A percentile compares a stretch with the other conserved stretches of the same genome.
Evolutionary conservation across 2,329 filamentous ascomycete species (phyloP).

Genomic region (Talaromyces sp.): DNA sequence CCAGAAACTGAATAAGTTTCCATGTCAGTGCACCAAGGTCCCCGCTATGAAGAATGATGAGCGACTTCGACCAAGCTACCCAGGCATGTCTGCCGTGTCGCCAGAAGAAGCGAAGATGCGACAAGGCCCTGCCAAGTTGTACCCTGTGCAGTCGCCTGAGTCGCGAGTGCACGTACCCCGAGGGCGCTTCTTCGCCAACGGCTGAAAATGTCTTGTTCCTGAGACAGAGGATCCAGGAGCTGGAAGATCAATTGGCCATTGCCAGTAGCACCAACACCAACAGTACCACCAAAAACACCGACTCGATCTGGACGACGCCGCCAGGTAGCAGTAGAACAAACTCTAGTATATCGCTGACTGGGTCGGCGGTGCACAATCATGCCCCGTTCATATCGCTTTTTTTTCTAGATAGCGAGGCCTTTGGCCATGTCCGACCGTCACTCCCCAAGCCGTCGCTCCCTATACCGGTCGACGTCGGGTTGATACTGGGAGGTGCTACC

Average conservation of each 20-base stretch:
- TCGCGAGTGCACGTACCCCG: constrained; percentile 19
- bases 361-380: background rate
- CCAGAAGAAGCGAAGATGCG: constrained; percentile 51
- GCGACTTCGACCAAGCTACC: constrained; percentile 19
- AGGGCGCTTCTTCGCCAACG: background rate
- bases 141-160: constrained; percentile 39
- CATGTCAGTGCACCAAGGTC: background rate
- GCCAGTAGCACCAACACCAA: background rate
- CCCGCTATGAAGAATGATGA: background rate
- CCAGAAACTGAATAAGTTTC: no score
- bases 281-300: background rate
- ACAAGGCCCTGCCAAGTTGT: constrained; percentile 48
- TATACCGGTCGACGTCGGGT: background rate
- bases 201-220: background rate
- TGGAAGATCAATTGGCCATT: background rate
- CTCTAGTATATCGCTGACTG: background rate
- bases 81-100: constrained; percentile 44
- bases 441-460: background rate
- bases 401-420: background rate
- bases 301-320: background rate
- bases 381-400: background rate
- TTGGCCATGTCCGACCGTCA: background rate
- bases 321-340: background rate
- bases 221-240: background rate
- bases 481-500: background rate